A percentile compares a stretch with the other conserved stretches of the same genome.
These are phyloP conservation scores for Linum usitatissimum DNA, from an alignment of 345 rosid genomes.

Conservation along the genomic window DNA sequence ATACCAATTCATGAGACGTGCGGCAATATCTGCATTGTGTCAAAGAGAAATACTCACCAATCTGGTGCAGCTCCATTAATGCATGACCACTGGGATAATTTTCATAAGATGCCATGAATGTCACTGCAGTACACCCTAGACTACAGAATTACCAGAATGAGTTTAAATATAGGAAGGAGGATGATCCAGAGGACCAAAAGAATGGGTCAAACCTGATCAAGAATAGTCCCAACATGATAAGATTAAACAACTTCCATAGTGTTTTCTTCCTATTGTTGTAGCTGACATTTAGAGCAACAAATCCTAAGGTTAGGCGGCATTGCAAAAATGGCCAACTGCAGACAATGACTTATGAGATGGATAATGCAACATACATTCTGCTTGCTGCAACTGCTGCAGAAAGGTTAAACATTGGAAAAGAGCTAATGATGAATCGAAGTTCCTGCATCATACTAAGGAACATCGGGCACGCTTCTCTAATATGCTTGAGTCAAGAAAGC, in stretches of 20 bases:
- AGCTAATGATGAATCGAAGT: conserved; percentile 84
- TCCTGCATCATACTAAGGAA: conserved; percentile 44
- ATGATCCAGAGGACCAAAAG: conserved; percentile 3
- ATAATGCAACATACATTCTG: conserved; percentile 50
- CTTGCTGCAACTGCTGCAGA: conserved; percentile 85
- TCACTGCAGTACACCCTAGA: conserved; percentile 65
- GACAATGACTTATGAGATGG: not conserved
- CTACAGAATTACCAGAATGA: conserved; percentile 40
- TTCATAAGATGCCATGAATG: conserved; percentile 77
- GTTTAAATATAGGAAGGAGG: conserved; percentile 12
- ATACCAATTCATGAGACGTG: not conserved
- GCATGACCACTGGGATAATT: conserved; percentile 93
- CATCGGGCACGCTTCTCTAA: not conserved
- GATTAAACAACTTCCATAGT: conserved; percentile 59
- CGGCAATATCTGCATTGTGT: not conserved
- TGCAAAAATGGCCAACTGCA: not conserved
- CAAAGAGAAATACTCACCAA: conserved; percentile 41
- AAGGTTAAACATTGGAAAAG: conserved; percentile 90
- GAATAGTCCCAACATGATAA: conserved; percentile 49
- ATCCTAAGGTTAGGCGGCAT: not conserved
- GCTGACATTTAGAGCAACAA: conserved; percentile 28
- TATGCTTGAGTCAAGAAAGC: conserved; percentile 13
- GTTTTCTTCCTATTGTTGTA: conserved; percentile 76
- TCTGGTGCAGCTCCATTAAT: conserved; percentile 59
- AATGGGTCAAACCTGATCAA: conserved; percentile 48